Conservation (phyloP, 805 yeast genomes). For the Blastobotrys chiropterorum region DNA sequence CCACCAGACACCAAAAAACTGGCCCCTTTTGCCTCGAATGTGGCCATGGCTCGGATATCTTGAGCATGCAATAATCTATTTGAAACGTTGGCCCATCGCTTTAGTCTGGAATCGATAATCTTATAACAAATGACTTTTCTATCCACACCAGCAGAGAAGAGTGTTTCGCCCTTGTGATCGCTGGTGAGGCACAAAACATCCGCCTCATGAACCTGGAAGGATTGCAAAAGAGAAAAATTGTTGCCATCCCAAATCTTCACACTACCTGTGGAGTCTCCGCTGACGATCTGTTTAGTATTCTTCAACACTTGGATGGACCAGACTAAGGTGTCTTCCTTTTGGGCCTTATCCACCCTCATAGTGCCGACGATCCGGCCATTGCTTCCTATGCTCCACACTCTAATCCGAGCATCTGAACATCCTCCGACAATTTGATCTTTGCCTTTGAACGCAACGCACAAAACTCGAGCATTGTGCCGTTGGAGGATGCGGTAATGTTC, state of each 20-base stretch:
- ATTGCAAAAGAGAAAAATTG: constrained; percentile 69
- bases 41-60: constrained; percentile 73
- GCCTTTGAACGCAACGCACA: constrained; percentile 71
- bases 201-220: constrained; percentile 80
- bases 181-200: constrained; percentile 73
- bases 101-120: constrained; percentile 36
- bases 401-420: constrained; percentile 87
- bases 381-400: constrained; percentile 63
- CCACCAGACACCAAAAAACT: constrained; percentile 53
- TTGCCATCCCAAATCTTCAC: constrained; percentile 88
- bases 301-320: constrained; percentile 77
- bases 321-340: constrained; percentile 79
- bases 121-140: constrained; percentile 76
- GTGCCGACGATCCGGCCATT: constrained; percentile 69
- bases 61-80: constrained; percentile 78
- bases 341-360: constrained; percentile 86
- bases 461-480: constrained; percentile 75
- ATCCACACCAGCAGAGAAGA: constrained; percentile 91
- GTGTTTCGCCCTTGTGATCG: constrained; percentile 52
- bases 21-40: constrained; percentile 47
- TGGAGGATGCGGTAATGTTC: constrained; percentile 73
- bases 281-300: constrained; percentile 65
- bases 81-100: constrained; percentile 70
- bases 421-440: constrained; percentile 75
- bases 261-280: constrained; percentile 95